Evolutionary conservation across 73 alveolate species (phyloP).

Genomic region (Tetrahymena borealis): DNA sequence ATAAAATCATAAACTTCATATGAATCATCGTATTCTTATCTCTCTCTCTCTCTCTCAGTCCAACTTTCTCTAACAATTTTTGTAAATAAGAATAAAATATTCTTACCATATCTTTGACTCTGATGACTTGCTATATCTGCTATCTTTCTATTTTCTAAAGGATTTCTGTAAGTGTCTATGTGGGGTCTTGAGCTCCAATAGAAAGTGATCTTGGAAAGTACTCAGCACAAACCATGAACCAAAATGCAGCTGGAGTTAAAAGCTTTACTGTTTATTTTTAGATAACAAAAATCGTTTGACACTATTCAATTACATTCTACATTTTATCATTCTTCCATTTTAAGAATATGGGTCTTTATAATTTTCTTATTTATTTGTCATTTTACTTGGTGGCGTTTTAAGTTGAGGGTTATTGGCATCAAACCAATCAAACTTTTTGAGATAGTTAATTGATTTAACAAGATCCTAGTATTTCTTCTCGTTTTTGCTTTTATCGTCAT

Average conservation of each 20-base stretch:
- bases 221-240: background rate
- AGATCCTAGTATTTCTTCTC: background rate
- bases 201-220: background rate
- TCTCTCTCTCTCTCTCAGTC: no score
- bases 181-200: background rate
- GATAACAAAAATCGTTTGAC: no score
- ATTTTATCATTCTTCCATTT: no score
- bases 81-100: no score
- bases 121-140: background rate
- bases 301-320: no score
- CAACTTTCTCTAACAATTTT: no score
- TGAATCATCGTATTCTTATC: no score
- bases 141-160: background rate
- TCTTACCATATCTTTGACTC: background rate
- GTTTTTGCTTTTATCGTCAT: background rate
- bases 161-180: background rate
- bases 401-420: background rate
- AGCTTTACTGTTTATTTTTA: background rate
- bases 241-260: conserved; percentile 1
- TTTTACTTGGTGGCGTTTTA: background rate
- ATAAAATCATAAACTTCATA: no score
- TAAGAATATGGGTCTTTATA: no score
- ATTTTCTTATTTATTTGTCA: no score
- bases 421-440: background rate
- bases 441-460: background rate